These are phyloP conservation scores for Trichaptum fuscoviolaceum DNA, from an alignment of 768 basidiomycete species.

Conservation along the genomic window DNA sequence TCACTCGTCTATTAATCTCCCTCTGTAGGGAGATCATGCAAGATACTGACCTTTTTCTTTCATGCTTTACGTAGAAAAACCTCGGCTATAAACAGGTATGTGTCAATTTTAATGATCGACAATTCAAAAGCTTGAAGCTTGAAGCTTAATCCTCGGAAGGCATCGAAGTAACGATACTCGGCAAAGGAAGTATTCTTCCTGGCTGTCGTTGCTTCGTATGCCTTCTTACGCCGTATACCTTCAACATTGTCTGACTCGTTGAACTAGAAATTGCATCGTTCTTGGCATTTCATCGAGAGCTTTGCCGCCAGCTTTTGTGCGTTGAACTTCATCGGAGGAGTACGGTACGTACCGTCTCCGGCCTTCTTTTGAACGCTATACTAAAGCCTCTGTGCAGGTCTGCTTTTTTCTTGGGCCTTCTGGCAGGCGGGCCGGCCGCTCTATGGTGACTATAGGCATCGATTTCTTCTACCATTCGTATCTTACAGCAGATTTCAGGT, in stretches of 20 bases:
- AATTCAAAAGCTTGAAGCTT: not conserved
- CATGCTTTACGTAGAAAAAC: conserved; percentile 40
- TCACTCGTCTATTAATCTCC: conserved; percentile 41
- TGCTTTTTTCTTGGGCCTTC: conserved; percentile 72
- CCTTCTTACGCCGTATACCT: too few species aligned
- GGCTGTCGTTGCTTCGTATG: too few species aligned
- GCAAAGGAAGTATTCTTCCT: not conserved
- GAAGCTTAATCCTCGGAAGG: not conserved
- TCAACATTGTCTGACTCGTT: not conserved
- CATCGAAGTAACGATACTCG: not conserved
- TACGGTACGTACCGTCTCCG: conserved; percentile 44
- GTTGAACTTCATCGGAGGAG: conserved; percentile 87
- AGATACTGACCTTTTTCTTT: conserved; percentile 45
- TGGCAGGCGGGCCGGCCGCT: conserved; percentile 83
- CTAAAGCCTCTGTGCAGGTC: conserved; percentile 41
- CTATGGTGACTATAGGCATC: conserved; percentile 50
- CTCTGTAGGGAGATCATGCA: conserved; percentile 33
- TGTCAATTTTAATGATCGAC: conserved; percentile 1
- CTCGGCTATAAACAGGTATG: conserved; percentile 80
- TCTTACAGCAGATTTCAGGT: conserved; percentile 44
- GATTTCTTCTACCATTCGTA: not conserved
- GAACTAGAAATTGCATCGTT: conserved; percentile 75
- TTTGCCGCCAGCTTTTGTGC: conserved; percentile 87
- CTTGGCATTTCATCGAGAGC: conserved; percentile 77
- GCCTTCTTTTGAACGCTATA: conserved; percentile 8